Base-by-base conservation (phyloP, 106 monocot genomes). In the Allium fistulosum region DNA sequence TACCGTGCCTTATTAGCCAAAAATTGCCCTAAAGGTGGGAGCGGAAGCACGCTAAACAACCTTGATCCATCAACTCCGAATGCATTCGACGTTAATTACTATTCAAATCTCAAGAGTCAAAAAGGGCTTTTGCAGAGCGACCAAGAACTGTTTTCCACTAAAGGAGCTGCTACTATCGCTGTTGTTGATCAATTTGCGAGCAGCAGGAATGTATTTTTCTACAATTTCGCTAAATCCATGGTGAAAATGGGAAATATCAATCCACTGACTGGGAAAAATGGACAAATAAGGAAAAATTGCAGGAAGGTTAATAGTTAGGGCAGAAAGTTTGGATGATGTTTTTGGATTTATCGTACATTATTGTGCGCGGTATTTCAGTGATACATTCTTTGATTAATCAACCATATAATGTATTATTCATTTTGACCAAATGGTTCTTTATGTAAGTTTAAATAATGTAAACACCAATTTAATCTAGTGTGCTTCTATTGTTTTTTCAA, bases 61-160 rank as follows among this genome's bases (percentile, higher is more conserved):
- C 60, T 77, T 15, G 82, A 82, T 27, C 17, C 65, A 4, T 55
- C 65, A 2, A 63, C 82, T 53, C 60, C 64, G 4, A 26, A 56
- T 46, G 15, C 8, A 2, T 82, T 82, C 53, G 77, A 69, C 46
- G 57, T 67, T n/a, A 68, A 48, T 11, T 82, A 82, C 65, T 82
- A 57, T 61, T 7, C 61, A 3, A 74, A 58, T 8, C 63, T 82
- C 57, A 18, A 66, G 63, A 45, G 55, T 11, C 69, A 65, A 48
- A 73, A 49, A 15, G 82, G 77, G 2, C 71, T 84, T 22, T 12
- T 84, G 11, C 66, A 66, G 45, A 80, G 76, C 2, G 84, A 84
- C 10, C 80, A 84, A 56, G 65, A 73, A 74, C 67, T 84, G 11
- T 71, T 8, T 69, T 88, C 16, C 46, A 52, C 68, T 0, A 57